phyloP scores from a whole-genome alignment of 805 yeast genomes.

The Cyberlindnera misumaiensis region DNA sequence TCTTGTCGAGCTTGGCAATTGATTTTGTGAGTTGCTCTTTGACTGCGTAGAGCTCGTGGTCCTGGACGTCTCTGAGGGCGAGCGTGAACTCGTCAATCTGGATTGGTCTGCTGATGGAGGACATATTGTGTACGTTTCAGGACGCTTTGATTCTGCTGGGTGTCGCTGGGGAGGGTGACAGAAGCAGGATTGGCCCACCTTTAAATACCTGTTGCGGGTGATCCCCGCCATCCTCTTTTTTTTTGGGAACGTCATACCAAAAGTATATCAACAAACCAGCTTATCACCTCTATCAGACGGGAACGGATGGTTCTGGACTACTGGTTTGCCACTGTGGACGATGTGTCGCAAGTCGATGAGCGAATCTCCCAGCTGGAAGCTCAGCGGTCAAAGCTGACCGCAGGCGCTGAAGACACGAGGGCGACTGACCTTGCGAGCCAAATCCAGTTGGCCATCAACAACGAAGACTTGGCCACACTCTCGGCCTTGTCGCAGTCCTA shows the following conservation, averaged over 20 bases:
- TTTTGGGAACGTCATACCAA: too few relatives aligned
- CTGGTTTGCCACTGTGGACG: constrained; percentile 2
- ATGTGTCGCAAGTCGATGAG: constrained; percentile 7
- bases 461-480: constrained; percentile 13
- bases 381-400: constrained; percentile 4
- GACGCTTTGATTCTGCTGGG: too few relatives aligned
- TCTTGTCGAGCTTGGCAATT: constrained; percentile 39
- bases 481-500: constrained; percentile 18
- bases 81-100: constrained; percentile 40
- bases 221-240: too few relatives aligned
- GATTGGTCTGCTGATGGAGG: constrained; percentile 30
- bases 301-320: constrained; percentile 1
- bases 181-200: too few relatives aligned
- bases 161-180: too few relatives aligned
- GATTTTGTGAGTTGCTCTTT: constrained; percentile 33
- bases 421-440: constrained; percentile 14
- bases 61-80: constrained; percentile 49
- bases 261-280: too few relatives aligned
- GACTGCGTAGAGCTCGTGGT: constrained; percentile 32
- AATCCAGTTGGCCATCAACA: constrained; percentile 9
- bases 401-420: constrained; percentile 1
- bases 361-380: constrained; percentile 9
- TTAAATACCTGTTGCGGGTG: too few relatives aligned
- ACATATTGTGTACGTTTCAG: constrained; percentile 12
- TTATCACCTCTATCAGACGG: too few relatives aligned